phyloP scores from a whole-genome alignment of 2,329 filamentous ascomycete genomes.

The Trichoderma sp. region DNA sequence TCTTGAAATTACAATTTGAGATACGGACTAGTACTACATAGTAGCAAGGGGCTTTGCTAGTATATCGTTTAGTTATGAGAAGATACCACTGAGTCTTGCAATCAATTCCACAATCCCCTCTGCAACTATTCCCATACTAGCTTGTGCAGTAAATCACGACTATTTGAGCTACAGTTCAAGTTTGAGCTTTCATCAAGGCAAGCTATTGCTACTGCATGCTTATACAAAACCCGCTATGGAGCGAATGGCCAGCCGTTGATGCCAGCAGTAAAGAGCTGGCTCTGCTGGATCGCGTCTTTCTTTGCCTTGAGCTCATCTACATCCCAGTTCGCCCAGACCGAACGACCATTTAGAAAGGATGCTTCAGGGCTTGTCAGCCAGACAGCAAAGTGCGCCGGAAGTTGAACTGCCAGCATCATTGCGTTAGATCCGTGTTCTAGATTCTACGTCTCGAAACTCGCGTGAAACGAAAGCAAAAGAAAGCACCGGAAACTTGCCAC shows the following conservation, averaged over 20 bases:
- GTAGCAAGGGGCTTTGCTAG: not conserved
- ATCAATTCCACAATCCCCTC: not conserved
- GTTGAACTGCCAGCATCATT: conserved; percentile 25
- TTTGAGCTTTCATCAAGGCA: not conserved
- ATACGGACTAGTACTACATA: not conserved
- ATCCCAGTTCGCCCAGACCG: conserved; percentile 55
- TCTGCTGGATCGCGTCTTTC: conserved; percentile 8
- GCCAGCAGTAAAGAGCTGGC: conserved; percentile 12
- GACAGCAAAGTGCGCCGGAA: conserved; percentile 46
- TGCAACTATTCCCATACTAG: not conserved
- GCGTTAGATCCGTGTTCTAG: not conserved
- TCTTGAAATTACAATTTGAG: conserved; percentile 1
- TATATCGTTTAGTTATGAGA: not conserved
- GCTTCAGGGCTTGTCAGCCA: conserved; percentile 50
- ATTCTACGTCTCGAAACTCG: not conserved
- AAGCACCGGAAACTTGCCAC: not conserved
- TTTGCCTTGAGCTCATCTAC: conserved; percentile 49
- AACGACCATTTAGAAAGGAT: conserved; percentile 48
- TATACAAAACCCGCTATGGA: not conserved
- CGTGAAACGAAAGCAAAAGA: not conserved
- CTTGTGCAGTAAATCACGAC: not conserved
- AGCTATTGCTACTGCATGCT: not conserved
- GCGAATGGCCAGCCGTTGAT: conserved; percentile 22
- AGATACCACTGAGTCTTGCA: not conserved
- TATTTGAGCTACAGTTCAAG: no score